Base-by-base conservation (phyloP, 352 stramenopile species). In the Globisporangium spiculum region DNA sequence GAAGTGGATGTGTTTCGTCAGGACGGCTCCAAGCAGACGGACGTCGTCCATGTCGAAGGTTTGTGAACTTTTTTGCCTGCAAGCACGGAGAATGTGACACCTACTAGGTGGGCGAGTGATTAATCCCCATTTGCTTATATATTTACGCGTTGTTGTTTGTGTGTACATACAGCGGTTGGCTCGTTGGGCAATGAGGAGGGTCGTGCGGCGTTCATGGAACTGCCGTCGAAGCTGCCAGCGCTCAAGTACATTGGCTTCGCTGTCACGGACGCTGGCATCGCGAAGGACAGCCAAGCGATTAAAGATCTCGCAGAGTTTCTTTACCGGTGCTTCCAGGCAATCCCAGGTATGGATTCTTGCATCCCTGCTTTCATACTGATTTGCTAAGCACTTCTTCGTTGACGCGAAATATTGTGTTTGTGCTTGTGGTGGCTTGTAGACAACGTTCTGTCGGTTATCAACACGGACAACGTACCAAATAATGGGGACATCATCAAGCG, bases 391-490 rank as follows among this genome's bases (percentile, higher is more conserved):
- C 4, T n/a, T 18, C 3, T n/a, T 9, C 8, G 9, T 50, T 50
- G 41, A 50, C 16, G 14, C 48, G n/a, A 22, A 4, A 54, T 34
- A 58, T 44, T 59, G 59, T n/a, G 36, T 50, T 5, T 58, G 30
- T 68, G 24, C 48, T 65, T 20, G 20, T 20, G 30, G 50, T 8
- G n/a, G 8, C 54, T 36, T 55, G n/a, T 53, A 84, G 73, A 77
- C 30, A 82, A 83, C 18, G 52, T 58, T n/a, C 46, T 96, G 2
- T 92, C 79, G 24, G 62, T 96, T 5, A 79, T 94, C 66, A 92
- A 91, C 72, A 96, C 84, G 58, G 86, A 96, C 68, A 96, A 96
- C 56, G 67, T 94, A 24, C 83, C 81, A 4, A 72, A 70, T 18
- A 96, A 96, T 69, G 86, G 86, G 24, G 78, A 81, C 22, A 48